Evolutionary conservation across 2,329 filamentous ascomycete species (phyloP), one percentile per base, ranked within the genome.

Genomic region (Cladosporium halotolerans): DNA sequence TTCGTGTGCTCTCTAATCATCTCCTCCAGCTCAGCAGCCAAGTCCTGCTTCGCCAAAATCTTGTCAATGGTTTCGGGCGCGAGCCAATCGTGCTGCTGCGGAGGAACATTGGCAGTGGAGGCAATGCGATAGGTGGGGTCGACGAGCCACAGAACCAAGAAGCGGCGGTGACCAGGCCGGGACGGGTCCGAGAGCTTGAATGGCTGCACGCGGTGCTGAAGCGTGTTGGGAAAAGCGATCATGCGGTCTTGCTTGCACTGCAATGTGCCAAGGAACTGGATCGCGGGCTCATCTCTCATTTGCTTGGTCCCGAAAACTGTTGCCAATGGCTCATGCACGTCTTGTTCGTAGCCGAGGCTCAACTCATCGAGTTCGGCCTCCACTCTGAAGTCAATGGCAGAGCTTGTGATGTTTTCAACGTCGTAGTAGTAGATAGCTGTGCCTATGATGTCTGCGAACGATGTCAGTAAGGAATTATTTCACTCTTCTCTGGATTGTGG

Each of bases 401-500:
- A 74, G 1, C 77, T 71, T 0, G 77, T 78, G 47, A 85, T 77
- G 63, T 88, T 88, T 0, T 82, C 75, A 43, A 65, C 70, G 55
- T 83, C 79, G 58, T 81, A 81, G 64, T 83, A 83, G 66, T 82
- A 83, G 14, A 86, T 69, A 0, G 82, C 79, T 0, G 81, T 82
- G 0, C 81, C 81, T 33, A 46, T 34, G 36, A 53, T 53, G 34
- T 53, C 50, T 52, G 23, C 4, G 13, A 23, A 16, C n/a, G n/a
- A 18, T 36, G 34, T 46, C 10, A 46, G 34, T 3, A 14, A 14
- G 28, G 4, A 42, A 9, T 42, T 3, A n/a, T n/a, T n/a, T 42
- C 16, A 4, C 19, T 34, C 3, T 41, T 13, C 1, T 32, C 23
- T n/a, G n/a, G 4, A 28, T 9, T 10, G 36, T 39, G 34, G 10